phyloP scores from a whole-genome alignment of 805 yeast genomes.

The Wickerhamiella dianesei region DNA sequence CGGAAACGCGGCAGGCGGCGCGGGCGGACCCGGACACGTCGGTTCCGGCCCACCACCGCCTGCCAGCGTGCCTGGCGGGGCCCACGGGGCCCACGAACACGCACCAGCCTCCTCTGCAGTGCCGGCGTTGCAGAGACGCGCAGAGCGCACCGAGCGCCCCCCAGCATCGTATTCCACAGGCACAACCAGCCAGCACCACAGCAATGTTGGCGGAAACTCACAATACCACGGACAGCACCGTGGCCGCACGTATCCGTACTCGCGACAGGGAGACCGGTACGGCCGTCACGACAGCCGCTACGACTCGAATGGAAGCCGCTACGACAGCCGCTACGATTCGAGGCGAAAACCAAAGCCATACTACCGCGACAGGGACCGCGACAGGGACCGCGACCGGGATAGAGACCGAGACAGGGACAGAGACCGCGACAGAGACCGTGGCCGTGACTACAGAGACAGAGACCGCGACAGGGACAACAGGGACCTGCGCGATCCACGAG shows the following conservation, averaged over 20 bases:
- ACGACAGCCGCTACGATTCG: neutral
- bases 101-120: neutral
- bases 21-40: neutral
- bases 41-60: neutral
- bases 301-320: neutral
- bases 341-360: neutral
- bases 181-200: neutral
- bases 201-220: neutral
- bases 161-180: neutral
- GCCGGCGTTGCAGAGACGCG: neutral
- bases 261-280: neutral
- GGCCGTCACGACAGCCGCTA: neutral
- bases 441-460: neutral
- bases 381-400: neutral
- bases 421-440: neutral
- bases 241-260: neutral
- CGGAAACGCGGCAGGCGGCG: neutral
- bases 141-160: neutral
- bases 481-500: neutral
- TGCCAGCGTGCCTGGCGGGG: neutral
- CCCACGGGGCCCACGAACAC: neutral
- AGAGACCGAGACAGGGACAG: constrained; percentile 3
- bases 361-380: neutral
- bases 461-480: constrained; percentile 1
- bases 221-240: neutral